A percentile compares a stretch with the other conserved stretches of the same genome.
Conservation (phyloP, 1,284 basidiomycete species). For the Exobasidium cylindrosporum region DNA sequence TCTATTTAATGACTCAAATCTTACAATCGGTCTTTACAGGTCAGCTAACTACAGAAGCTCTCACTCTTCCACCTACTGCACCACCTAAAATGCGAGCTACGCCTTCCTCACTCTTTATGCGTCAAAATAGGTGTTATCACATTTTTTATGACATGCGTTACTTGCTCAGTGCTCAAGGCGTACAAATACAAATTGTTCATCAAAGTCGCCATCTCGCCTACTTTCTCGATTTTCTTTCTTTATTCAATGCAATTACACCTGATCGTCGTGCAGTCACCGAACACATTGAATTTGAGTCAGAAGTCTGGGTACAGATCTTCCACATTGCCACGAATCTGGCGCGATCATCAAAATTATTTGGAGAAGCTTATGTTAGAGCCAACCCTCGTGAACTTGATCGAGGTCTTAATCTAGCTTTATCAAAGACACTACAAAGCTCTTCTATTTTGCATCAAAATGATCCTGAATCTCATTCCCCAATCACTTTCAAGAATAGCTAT, state of each 20-base stretch:
- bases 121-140: slow-evolving; percentile 46
- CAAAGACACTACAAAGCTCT: slow-evolving; percentile 6
- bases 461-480: slow-evolving; percentile 69
- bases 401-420: slow-evolving; percentile 61
- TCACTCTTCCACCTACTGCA: background rate
- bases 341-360: slow-evolving; percentile 44
- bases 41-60: slow-evolving; percentile 21
- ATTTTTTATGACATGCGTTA: slow-evolving; percentile 53
- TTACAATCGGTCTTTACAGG: slow-evolving; percentile 48
- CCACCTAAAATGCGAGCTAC: slow-evolving; percentile 2
- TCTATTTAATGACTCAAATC: slow-evolving; percentile 39
- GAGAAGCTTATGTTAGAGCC: slow-evolving; percentile 56
- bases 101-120: slow-evolving; percentile 29
- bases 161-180: slow-evolving; percentile 43
- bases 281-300: slow-evolving; percentile 53
- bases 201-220: slow-evolving; percentile 24
- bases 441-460: slow-evolving; percentile 24
- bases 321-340: slow-evolving; percentile 50
- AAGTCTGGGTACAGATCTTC: slow-evolving; percentile 52
- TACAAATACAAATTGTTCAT: slow-evolving; percentile 41
- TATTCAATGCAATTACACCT: slow-evolving; percentile 49
- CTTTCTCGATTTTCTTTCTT: slow-evolving; percentile 42
- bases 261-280: slow-evolving; percentile 40
- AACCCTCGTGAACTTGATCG: slow-evolving; percentile 25
- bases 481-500: slow-evolving; percentile 38